A percentile compares a stretch with the other conserved stretches of the same genome.
Evolutionary conservation across 2,329 filamentous ascomycete genomes (phyloP).

Genomic region (Pseudogymnoascus sp.): DNA sequence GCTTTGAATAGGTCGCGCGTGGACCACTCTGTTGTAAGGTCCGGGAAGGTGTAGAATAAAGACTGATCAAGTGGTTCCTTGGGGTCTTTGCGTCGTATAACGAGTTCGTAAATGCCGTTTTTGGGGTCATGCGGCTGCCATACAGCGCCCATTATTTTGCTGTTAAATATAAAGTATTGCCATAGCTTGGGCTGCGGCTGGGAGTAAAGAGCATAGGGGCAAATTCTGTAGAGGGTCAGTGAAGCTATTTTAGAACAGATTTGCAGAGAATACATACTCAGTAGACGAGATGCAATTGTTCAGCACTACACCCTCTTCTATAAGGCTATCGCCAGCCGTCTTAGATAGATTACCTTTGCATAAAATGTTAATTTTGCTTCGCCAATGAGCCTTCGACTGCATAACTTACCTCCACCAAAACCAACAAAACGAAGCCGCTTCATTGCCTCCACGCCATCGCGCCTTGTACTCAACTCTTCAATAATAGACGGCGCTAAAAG

Average conservation of each 20-base stretch:
- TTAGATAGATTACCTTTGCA: neutral
- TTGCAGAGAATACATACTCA: neutral
- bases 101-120: slow-evolving; percentile 20
- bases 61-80: slow-evolving; percentile 20
- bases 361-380: neutral
- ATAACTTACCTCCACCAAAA: neutral
- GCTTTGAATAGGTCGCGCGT: slow-evolving; percentile 33
- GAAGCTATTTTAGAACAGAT: neutral
- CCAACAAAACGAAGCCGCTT: neutral
- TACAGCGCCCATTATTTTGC: neutral
- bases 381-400: neutral
- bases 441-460: neutral
- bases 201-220: neutral
- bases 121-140: neutral
- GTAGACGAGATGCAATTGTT: neutral
- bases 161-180: neutral
- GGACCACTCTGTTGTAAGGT: slow-evolving; percentile 26
- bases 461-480: neutral
- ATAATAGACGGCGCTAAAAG: neutral
- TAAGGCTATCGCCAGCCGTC: neutral
- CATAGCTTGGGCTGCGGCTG: neutral
- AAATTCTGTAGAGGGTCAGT: neutral
- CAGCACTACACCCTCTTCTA: neutral
- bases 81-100: slow-evolving; percentile 16
- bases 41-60: slow-evolving; percentile 31